Evolutionary conservation across 2,329 filamentous ascomycete species (phyloP).

Genomic region (Zasmidium angulare): DNA sequence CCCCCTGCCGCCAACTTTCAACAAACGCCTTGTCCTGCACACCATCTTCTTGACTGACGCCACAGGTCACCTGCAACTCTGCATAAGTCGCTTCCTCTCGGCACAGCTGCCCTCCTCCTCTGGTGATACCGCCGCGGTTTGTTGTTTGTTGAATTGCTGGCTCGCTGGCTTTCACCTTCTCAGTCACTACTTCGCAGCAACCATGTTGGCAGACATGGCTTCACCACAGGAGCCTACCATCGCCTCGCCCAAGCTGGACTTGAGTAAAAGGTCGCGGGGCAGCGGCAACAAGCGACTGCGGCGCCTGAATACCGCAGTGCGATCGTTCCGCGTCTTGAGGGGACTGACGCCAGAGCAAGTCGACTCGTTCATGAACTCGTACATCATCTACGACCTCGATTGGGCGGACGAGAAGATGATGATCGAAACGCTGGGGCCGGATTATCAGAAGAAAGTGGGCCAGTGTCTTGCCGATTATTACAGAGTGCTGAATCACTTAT

Average conservation of each 20-base stretch:
- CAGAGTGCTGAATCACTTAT: conserved; percentile 31
- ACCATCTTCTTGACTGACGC: not conserved
- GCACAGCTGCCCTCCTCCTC: not conserved
- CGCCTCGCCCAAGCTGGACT: conserved; percentile 5
- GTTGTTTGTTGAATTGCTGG: conserved; percentile 1
- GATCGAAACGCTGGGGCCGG: conserved; percentile 26
- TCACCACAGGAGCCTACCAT: not conserved
- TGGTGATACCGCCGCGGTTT: too few species aligned
- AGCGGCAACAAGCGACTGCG: conserved; percentile 13
- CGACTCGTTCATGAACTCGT: conserved; percentile 31
- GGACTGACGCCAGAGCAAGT: conserved; percentile 28
- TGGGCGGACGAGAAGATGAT: conserved; percentile 31
- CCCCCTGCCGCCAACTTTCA: not conserved
- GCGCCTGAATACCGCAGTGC: conserved; percentile 27
- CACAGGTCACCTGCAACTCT: not conserved
- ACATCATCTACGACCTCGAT: conserved; percentile 32
- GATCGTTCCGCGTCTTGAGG: conserved; percentile 27
- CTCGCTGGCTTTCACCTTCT: not conserved
- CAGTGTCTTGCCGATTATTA: conserved; percentile 31
- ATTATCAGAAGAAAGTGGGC: conserved; percentile 30
- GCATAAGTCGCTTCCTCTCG: not conserved
- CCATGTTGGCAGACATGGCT: conserved; percentile 3
- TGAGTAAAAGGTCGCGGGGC: conserved; percentile 18
- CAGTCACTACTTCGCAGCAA: not conserved
- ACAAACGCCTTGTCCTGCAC: not conserved